phyloP scores from a whole-genome alignment of 805 yeast species.

The Sungouiella thailandica region DNA sequence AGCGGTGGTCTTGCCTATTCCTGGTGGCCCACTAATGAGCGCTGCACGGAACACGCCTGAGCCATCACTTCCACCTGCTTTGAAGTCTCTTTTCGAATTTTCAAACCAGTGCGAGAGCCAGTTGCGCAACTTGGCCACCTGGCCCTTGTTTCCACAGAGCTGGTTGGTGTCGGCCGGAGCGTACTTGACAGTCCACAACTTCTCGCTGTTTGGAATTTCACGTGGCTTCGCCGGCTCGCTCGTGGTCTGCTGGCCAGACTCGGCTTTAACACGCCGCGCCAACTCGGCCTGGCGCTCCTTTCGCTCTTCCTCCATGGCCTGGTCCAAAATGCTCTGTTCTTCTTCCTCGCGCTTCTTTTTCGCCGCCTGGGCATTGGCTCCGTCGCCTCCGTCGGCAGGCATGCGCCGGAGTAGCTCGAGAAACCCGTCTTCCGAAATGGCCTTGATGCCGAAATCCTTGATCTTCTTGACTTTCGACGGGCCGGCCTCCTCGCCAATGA shows the following conservation, averaged over 20 bases:
- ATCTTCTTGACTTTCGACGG: slow-evolving; percentile 89
- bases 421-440: slow-evolving; percentile 85
- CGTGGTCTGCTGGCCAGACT: not conserved
- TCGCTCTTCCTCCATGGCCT: slow-evolving; percentile 41
- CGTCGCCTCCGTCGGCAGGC: slow-evolving; percentile 91
- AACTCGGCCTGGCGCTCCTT: slow-evolving; percentile 33
- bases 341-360: slow-evolving; percentile 64
- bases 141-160: slow-evolving; percentile 78
- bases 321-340: slow-evolving; percentile 48
- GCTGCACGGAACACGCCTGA: slow-evolving; percentile 74
- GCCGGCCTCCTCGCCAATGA: slow-evolving; percentile 93
- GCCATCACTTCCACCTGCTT: slow-evolving; percentile 56
- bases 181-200: slow-evolving; percentile 88
- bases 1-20: slow-evolving; percentile 79
- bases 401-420: slow-evolving; percentile 63
- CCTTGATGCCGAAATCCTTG: slow-evolving; percentile 65
- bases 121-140: slow-evolving; percentile 54
- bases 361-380: slow-evolving; percentile 73
- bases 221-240: slow-evolving; percentile 16
- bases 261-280: slow-evolving; percentile 32
- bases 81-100: slow-evolving; percentile 51
- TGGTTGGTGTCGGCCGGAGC: slow-evolving; percentile 77
- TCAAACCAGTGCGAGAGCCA: slow-evolving; percentile 82
- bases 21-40: slow-evolving; percentile 83
- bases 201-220: slow-evolving; percentile 48